Conservation (phyloP, 768 basidiomycete genomes). For the Phlebiopsis gigantea region DNA sequence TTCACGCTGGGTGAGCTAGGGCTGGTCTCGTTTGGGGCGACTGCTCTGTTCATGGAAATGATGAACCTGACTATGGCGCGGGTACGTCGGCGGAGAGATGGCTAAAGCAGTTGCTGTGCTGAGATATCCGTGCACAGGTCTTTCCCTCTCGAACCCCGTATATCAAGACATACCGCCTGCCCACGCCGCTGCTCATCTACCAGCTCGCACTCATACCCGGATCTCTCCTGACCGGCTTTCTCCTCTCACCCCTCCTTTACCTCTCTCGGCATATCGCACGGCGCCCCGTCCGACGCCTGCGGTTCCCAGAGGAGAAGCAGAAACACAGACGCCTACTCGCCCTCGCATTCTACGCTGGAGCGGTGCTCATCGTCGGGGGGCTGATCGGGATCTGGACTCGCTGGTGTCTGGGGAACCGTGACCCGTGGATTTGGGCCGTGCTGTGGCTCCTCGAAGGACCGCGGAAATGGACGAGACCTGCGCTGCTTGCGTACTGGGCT, state of each 20-base stretch:
- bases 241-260: constrained; percentile 89
- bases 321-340: constrained; percentile 81
- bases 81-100: constrained; percentile 39
- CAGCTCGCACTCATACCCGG: constrained; percentile 93
- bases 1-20: constrained; percentile 95
- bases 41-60: constrained; percentile 80
- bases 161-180: constrained; percentile 88
- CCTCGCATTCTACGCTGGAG: constrained; percentile 74
- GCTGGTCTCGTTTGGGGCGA: constrained; percentile 83
- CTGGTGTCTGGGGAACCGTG: constrained; percentile 73
- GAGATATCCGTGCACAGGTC: constrained; percentile 42
- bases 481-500: constrained; percentile 83
- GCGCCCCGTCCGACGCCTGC: constrained; percentile 74
- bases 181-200: constrained; percentile 87
- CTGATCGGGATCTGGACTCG: constrained; percentile 90
- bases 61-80: constrained; percentile 77
- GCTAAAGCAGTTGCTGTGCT: neutral
- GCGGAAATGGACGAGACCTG: constrained; percentile 73
- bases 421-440: constrained; percentile 86
- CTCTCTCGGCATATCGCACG: constrained; percentile 90
- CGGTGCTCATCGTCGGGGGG: constrained; percentile 71
- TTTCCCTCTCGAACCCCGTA: constrained; percentile 76
- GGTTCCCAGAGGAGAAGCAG: constrained; percentile 76
- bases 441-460: constrained; percentile 74
- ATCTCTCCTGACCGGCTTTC: constrained; percentile 85